Base-by-base conservation (phyloP, 495 filamentous ascomycete genomes). In the Mytilinidion resinicola region DNA sequence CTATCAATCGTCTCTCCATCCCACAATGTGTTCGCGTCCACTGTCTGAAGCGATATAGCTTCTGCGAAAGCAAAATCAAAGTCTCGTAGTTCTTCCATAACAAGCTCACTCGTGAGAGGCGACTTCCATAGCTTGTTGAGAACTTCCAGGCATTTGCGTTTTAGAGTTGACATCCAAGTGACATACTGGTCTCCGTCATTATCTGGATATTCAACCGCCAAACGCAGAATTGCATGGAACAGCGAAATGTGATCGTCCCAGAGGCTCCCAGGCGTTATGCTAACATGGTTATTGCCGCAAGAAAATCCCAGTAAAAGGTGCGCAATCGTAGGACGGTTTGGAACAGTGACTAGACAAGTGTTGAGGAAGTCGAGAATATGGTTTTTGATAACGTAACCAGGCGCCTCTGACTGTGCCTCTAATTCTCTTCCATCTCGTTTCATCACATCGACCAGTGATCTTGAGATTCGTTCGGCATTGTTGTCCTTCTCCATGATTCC, bases 241-340 rank as follows among this genome's bases (percentile, higher is more conserved):
- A 99, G 77, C 7, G 95, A 92, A 50, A 76, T 76, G 21, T 81
- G 77, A 17, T 79, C 69, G 36, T 82, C 78, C 63, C 95, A 91
- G 6, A 84, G 68, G 34, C 89, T 78, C 25, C 80, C 76, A 0
- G 80, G 66, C 44, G 83, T 73, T 21, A 93, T 72, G 50, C 80
- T 81, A 15, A 96, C 72, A n/a, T 76, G 74, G 50, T 80, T 80
- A 19, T 83, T 77, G 21, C 82, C 78, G 64, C 89, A 91, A 34
- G 78, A 76, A 68, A 99, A 96, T 0, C 93, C 93, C 19, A 99
- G 85, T 17, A 99, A 73, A 43, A 93, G 77, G 71, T 99, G 93
- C 3, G 92, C 91, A 47, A 97, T 82, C 14, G 84, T 92, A 4
- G 92, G 90, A 46, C 78, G 73, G 63, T 85, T 81, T 30, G 85